Percentiles rank a stretch among this genome's conserved stretches.
phyloP scores from a whole-genome alignment of 352 stramenopile species.

The Pythium rishiriense region DNA sequence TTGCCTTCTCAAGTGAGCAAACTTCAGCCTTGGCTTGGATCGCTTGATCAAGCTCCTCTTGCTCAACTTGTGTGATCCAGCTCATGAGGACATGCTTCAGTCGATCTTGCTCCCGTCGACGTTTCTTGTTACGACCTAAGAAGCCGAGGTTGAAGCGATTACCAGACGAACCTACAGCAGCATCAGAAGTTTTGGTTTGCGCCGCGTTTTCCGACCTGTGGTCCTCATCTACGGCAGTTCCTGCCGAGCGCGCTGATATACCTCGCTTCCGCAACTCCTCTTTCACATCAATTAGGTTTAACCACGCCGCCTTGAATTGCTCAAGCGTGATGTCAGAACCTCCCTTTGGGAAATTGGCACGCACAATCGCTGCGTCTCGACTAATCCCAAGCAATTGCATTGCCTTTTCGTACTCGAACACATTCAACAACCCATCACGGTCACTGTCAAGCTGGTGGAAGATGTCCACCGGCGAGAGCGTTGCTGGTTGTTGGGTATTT shows the following conservation, averaged over 20 bases:
- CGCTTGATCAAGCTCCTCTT: constrained; percentile 50
- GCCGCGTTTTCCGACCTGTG: neutral
- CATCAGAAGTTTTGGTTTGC: neutral
- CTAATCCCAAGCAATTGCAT: constrained; percentile 48
- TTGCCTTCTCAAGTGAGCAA: constrained; percentile 44
- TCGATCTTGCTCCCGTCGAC: constrained; percentile 25
- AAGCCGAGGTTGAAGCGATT: constrained; percentile 1
- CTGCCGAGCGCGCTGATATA: constrained; percentile 14
- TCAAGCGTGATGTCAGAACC: constrained; percentile 39
- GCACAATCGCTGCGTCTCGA: constrained; percentile 13
- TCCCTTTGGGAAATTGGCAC: constrained; percentile 37
- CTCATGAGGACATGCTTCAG: constrained; percentile 38
- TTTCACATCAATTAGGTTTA: constrained; percentile 47
- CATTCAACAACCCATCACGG: constrained; percentile 56
- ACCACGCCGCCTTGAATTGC: constrained; percentile 61
- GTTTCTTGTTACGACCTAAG: neutral
- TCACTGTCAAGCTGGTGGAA: constrained; percentile 65
- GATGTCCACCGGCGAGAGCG: constrained; percentile 53
- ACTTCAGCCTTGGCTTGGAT: constrained; percentile 58
- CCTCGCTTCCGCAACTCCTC: constrained; percentile 45
- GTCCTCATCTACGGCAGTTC: neutral
- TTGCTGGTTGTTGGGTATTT: neutral
- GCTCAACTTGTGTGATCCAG: constrained; percentile 42
- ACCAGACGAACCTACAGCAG: neutral
- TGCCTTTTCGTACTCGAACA: constrained; percentile 68